phyloP scores from a whole-genome alignment of 208 protist species.

The Trypanosomatidae sp. region DNA sequence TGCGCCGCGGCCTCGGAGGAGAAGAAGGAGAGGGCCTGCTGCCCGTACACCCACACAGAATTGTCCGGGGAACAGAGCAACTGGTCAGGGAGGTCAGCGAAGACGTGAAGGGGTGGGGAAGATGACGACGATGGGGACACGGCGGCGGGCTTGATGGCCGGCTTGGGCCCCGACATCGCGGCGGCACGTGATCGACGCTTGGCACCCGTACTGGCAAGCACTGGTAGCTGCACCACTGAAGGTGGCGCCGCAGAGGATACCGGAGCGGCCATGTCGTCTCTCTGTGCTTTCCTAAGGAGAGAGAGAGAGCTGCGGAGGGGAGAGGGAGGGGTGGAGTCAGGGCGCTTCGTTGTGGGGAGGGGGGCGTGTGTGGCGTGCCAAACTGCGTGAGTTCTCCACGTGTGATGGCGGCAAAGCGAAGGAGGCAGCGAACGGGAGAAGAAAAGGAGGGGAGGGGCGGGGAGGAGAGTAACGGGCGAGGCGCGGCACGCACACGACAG shows the following conservation, averaged over 20 bases:
- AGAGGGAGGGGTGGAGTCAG: no score
- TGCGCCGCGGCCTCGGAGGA: conserved; percentile 38
- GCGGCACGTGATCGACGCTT: background rate
- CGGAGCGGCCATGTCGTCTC: background rate
- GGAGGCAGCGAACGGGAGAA: background rate
- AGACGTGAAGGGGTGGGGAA: conserved; percentile 26
- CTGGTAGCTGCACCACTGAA: background rate
- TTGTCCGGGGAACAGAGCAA: conserved; percentile 72
- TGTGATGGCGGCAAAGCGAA: no score
- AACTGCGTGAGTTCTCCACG: no score
- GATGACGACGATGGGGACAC: conserved; percentile 1
- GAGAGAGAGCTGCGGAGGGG: background rate
- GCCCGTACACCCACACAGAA: conserved; percentile 57
- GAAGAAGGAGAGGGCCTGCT: conserved; percentile 52
- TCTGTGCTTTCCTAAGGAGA: background rate
- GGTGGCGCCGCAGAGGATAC: background rate
- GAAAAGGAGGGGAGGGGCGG: background rate
- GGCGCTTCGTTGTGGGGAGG: no score
- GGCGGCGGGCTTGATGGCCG: background rate
- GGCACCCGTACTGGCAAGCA: background rate
- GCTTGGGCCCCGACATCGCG: background rate
- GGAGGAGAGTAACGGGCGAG: background rate
- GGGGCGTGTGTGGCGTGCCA: no score
- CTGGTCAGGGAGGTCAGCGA: conserved; percentile 59
- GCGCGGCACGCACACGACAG: background rate